These are phyloP conservation scores for Albophoma yamanashiensis DNA, from an alignment of 2,329 filamentous ascomycete species.

Conservation along the genomic window DNA sequence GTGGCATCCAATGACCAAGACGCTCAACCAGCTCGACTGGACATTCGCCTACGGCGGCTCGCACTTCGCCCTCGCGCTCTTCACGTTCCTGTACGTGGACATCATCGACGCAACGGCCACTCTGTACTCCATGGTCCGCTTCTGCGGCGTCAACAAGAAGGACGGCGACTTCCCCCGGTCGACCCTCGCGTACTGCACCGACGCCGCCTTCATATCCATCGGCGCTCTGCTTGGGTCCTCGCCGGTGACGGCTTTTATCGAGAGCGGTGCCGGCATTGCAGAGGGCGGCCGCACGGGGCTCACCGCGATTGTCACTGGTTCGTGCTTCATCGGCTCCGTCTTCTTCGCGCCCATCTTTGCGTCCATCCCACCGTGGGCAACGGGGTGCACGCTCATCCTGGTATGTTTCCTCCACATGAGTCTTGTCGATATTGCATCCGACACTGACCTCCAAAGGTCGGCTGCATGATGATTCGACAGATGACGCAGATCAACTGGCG, in stretches of 20 bases:
- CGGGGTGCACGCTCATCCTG: constrained; percentile 61
- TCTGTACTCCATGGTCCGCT: constrained; percentile 72
- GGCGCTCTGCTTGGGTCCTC: constrained; percentile 59
- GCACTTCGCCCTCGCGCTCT: constrained; percentile 59
- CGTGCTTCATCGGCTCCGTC: constrained; percentile 60
- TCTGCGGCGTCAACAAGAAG: constrained; percentile 51
- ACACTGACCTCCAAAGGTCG: constrained; percentile 36
- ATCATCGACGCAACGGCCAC: constrained; percentile 72
- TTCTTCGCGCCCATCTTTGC: constrained; percentile 72
- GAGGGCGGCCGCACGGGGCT: constrained; percentile 66
- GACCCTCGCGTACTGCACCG: constrained; percentile 66
- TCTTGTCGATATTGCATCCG: background rate
- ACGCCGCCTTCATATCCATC: constrained; percentile 61
- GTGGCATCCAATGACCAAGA: constrained; percentile 58
- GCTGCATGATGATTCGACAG: constrained; percentile 68
- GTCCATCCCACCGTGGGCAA: constrained; percentile 69
- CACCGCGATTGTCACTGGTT: constrained; percentile 56
- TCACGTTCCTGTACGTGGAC: constrained; percentile 72
- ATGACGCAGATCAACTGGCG: constrained; percentile 67
- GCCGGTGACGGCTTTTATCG: constrained; percentile 65
- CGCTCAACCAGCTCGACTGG: constrained; percentile 57
- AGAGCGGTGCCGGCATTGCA: constrained; percentile 65
- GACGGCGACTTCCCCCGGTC: constrained; percentile 80
- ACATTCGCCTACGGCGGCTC: constrained; percentile 41
- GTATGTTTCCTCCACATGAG: constrained; percentile 22